phyloP scores from a whole-genome alignment of 2,329 filamentous ascomycete species.

The Onygenales sp. region DNA sequence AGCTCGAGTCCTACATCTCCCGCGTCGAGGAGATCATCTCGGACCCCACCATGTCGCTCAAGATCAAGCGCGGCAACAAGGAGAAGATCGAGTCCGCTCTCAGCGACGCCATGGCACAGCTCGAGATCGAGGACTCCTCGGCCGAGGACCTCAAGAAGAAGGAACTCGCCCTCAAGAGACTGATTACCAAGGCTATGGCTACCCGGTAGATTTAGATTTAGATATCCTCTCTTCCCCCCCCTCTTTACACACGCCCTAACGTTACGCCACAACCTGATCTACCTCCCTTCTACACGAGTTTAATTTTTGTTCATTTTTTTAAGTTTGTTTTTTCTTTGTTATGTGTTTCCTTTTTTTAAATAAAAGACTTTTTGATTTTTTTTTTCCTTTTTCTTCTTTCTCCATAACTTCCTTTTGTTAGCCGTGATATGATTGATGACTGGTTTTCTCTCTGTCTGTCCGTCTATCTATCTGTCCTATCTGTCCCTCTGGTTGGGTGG shows the following conservation, averaged over 20 bases:
- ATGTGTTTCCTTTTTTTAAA: neutral
- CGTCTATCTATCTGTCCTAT: neutral
- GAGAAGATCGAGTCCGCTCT: conserved; percentile 98
- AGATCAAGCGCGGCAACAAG: conserved; percentile 98
- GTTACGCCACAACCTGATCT: neutral
- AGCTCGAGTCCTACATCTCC: conserved; percentile 97
- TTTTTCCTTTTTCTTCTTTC: neutral
- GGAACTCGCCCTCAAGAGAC: conserved; percentile 93
- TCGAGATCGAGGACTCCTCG: conserved; percentile 85
- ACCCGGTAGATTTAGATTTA: conserved; percentile 56
- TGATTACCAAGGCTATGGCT: conserved; percentile 97
- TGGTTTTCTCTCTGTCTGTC: neutral
- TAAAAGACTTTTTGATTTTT: conserved; percentile 1
- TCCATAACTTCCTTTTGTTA: neutral
- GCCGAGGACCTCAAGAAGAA: conserved; percentile 99
- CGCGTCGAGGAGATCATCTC: conserved; percentile 98
- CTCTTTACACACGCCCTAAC: no score
- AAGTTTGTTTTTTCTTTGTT: neutral
- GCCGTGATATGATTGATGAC: neutral
- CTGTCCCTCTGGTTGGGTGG: no score
- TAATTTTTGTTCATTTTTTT: neutral
- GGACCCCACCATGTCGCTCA: conserved; percentile 88
- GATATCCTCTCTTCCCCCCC: neutral
- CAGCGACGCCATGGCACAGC: conserved; percentile 92
- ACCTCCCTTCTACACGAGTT: neutral